phyloP scores from a whole-genome alignment of 2,329 filamentous ascomycete genomes.

The Colletotrichum limetticola region DNA sequence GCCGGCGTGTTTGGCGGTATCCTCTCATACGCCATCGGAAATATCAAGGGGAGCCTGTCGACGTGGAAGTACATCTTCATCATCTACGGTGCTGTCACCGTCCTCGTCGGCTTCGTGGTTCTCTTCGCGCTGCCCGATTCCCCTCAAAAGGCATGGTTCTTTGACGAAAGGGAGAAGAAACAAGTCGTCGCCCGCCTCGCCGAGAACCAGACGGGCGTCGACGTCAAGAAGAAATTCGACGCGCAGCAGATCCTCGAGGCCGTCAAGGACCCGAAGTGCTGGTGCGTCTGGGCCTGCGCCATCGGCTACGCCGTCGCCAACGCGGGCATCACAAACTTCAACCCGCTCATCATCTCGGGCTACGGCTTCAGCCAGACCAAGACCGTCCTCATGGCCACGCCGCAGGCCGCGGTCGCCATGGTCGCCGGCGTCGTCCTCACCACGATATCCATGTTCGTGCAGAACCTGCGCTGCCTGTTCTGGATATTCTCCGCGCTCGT shows the following conservation, averaged over 20 bases:
- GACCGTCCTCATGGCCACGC: conserved; percentile 51
- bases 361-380: conserved; percentile 69
- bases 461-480: conserved; percentile 44
- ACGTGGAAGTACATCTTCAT: conserved; percentile 63
- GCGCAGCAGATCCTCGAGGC: conserved; percentile 72
- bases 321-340: conserved; percentile 74
- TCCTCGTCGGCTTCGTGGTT: conserved; percentile 66
- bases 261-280: conserved; percentile 60
- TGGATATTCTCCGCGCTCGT: conserved; percentile 41
- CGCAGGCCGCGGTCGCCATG: conserved; percentile 46
- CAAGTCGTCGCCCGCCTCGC: conserved; percentile 78
- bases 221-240: conserved; percentile 73
- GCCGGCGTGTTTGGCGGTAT: conserved; percentile 58
- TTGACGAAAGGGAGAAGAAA: conserved; percentile 73
- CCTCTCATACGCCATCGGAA: conserved; percentile 55
- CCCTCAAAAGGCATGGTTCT: conserved; percentile 61
- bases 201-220: conserved; percentile 80
- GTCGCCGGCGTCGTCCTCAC: conserved; percentile 39
- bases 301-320: conserved; percentile 74
- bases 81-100: conserved; percentile 69
- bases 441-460: conserved; percentile 40
- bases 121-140: conserved; percentile 68
- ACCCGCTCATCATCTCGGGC: conserved; percentile 70
- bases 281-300: conserved; percentile 70
- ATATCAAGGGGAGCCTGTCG: conserved; percentile 40